phyloP scores from a whole-genome alignment of 148 eudicot genomes.

The Linanthus parryae region DNA sequence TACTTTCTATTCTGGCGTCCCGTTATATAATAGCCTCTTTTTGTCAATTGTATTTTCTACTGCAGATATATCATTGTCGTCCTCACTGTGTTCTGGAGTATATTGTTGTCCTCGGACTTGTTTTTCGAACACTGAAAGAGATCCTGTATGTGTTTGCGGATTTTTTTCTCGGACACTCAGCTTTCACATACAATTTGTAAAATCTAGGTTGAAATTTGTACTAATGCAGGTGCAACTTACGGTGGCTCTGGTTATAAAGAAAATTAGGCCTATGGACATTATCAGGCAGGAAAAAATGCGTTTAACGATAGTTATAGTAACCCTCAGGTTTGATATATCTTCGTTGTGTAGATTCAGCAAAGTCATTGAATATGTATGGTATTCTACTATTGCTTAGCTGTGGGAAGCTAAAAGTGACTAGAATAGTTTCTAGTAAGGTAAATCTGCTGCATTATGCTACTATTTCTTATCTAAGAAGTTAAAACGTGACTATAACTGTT shows the following conservation, averaged over 20 bases:
- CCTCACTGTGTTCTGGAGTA: too few relatives aligned
- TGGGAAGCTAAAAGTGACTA: too few relatives aligned
- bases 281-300: constrained; percentile 40
- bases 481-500: too few relatives aligned
- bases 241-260: constrained; percentile 58
- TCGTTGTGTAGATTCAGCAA: not conserved
- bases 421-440: too few relatives aligned
- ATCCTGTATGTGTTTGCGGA: constrained; percentile 37
- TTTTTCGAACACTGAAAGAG: constrained; percentile 55
- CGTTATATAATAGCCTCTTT: too few relatives aligned
- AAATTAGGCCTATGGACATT: constrained; percentile 41
- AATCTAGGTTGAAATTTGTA: not conserved
- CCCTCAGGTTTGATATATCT: constrained; percentile 46
- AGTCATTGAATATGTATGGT: constrained; percentile 1
- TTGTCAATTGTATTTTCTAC: too few relatives aligned
- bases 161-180: not conserved
- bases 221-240: constrained; percentile 39
- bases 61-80: too few relatives aligned
- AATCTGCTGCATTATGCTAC: too few relatives aligned
- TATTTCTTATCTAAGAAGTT: too few relatives aligned
- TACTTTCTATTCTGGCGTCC: too few relatives aligned
- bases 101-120: too few relatives aligned
- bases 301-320: constrained; percentile 46
- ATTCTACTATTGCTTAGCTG: too few relatives aligned
- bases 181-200: not conserved